phyloP scores from a whole-genome alignment of 169 alveolate genomes.

The Neospora caninum region DNA sequence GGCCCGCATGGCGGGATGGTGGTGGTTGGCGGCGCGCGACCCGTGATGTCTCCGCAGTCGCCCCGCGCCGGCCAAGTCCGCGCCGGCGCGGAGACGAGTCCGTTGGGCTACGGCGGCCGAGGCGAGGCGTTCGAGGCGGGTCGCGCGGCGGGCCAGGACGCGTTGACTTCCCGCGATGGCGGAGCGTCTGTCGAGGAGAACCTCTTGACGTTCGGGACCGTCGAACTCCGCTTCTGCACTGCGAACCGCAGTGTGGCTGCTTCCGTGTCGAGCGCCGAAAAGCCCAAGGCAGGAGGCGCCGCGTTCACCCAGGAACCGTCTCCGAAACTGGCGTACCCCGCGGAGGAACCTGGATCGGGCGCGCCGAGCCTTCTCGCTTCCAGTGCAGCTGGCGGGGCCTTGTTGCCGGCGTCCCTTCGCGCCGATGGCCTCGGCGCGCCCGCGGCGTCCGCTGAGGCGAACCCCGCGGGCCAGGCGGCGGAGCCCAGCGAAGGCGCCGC shows the following conservation, averaged over 20 bases:
- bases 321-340: not conserved
- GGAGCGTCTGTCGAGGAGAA: not conserved
- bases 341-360: not conserved
- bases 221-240: conserved; percentile 9
- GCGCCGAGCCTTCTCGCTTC: not conserved
- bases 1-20: not conserved
- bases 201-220: conserved; percentile 20
- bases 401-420: not conserved
- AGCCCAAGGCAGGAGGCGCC: not conserved
- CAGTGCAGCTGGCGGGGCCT: not conserved
- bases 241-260: not conserved
- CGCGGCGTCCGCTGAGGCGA: not conserved
- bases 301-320: not conserved
- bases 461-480: not conserved
- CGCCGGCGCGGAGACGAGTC: not conserved
- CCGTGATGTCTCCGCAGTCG: not conserved
- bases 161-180: not conserved
- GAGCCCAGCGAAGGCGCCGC: too few species aligned
- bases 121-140: not conserved
- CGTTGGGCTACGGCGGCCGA: not conserved
- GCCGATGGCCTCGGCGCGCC: not conserved
- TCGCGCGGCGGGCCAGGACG: not conserved
- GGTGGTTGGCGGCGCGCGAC: not conserved
- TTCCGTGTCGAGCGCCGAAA: not conserved
- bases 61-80: not conserved